A percentile compares a stretch with the other conserved stretches of the same genome.
Conservation (phyloP, 2,329 filamentous ascomycete species). For the Trichoderma oligosporum region DNA sequence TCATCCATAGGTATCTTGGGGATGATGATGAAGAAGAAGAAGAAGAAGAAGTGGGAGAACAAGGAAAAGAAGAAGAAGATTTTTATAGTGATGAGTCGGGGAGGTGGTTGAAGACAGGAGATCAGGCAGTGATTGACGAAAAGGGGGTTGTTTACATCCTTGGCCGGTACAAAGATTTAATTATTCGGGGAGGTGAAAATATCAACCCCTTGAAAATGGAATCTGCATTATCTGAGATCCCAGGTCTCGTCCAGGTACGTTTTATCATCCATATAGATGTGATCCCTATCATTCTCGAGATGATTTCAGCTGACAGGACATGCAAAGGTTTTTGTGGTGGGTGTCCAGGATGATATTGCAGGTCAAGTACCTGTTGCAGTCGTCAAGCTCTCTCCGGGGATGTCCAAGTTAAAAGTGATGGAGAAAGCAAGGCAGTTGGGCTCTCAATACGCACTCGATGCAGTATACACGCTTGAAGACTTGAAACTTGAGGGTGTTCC, state of each 20-base stretch:
- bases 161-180: conserved; percentile 44
- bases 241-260: conserved; percentile 30
- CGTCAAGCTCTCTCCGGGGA: conserved; percentile 32
- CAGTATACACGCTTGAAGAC: conserved; percentile 41
- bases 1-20: conserved; percentile 36
- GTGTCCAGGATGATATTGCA: conserved; percentile 41
- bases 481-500: conserved; percentile 39
- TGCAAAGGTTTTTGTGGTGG: conserved; percentile 40
- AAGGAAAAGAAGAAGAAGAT: conserved; percentile 25
- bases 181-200: conserved; percentile 45
- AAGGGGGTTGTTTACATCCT: conserved; percentile 38
- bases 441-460: conserved; percentile 38
- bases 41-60: too few species aligned
- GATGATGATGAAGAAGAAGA: conserved; percentile 23
- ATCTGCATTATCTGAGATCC: conserved; percentile 33
- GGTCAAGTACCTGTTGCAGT: conserved; percentile 48
- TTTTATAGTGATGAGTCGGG: conserved; percentile 37
- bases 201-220: conserved; percentile 40
- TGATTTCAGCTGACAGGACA: background rate
- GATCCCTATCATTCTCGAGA: background rate
- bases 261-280: background rate
- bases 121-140: conserved; percentile 39
- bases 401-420: conserved; percentile 32
- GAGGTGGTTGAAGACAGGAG: conserved; percentile 40
- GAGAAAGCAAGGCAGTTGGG: conserved; percentile 33